Conservation (phyloP, 1,284 basidiomycete genomes). For the Schizopora paradoxa region DNA sequence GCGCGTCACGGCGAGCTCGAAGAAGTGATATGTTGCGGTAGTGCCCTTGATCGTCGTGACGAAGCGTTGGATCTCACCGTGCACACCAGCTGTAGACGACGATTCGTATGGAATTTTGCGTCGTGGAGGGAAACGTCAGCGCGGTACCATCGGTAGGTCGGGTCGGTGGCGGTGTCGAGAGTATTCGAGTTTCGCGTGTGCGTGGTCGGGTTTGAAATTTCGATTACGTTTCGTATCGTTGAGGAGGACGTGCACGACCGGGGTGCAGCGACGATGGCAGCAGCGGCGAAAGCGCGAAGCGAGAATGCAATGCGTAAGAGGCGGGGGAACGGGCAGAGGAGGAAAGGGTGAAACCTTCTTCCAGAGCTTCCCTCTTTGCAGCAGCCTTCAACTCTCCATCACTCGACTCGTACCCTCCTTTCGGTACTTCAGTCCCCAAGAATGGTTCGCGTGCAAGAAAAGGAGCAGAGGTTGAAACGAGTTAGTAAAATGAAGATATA, state of each 20-base stretch:
- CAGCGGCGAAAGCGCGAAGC: slow-evolving; percentile 30
- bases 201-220: too few species aligned
- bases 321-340: slow-evolving; percentile 68
- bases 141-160: too few species aligned
- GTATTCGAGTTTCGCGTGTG: too few species aligned
- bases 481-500: slow-evolving; percentile 17
- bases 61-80: slow-evolving; percentile 70
- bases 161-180: too few species aligned
- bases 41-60: slow-evolving; percentile 72
- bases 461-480: slow-evolving; percentile 9
- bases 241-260: slow-evolving; percentile 25
- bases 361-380: slow-evolving; percentile 80
- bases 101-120: not conserved
- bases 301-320: slow-evolving; percentile 39
- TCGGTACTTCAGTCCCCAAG: slow-evolving; percentile 53
- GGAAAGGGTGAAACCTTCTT: slow-evolving; percentile 87
- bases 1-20: slow-evolving; percentile 71
- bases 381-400: slow-evolving; percentile 76
- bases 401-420: slow-evolving; percentile 79
- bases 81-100: slow-evolving; percentile 60
- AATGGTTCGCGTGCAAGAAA: slow-evolving; percentile 6
- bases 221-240: too few species aligned
- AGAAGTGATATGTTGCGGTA: slow-evolving; percentile 78
- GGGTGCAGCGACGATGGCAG: slow-evolving; percentile 28
- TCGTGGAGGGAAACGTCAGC: slow-evolving; percentile 13